Evolutionary conservation across 352 stramenopile genomes (phyloP), one percentile per base, ranked within the genome.

Genomic region (Globisporangium apiculatum): DNA sequence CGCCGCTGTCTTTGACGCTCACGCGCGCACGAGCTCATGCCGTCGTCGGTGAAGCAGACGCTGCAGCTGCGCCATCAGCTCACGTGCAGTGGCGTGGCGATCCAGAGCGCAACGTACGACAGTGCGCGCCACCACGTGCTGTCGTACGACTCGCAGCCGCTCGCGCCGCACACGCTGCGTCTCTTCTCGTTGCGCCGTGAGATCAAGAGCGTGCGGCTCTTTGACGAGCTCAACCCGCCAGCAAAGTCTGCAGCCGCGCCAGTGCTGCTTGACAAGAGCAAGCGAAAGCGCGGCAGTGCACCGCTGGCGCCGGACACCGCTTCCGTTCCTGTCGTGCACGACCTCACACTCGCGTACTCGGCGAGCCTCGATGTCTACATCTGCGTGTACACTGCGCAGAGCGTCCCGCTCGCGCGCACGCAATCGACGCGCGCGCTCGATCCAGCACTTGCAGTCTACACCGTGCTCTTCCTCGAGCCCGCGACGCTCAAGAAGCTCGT

Each of bases 11-110:
- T 31, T 31, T 31, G 24, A 31, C 24, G 24, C 24, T 3, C 24
- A 3, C 24, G 24, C 24, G 24, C 24, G 24, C 24, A 31, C 24
- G 24, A 31, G 24, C 24, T 31, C 42, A 47, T 47, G 42, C 3
- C 42, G 5, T 5, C 48, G 50, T 55, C 38, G 14, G 46, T 51
- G 51, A 78, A 68, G 51, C 66, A 79, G 64, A 91, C 83, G 63
- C 69, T 93, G 48, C 77, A 94, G 57, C 67, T 91, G 45, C 77
- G 83, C 8, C 83, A 94, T 54, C 81, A 91, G 64, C 69, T 94
- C 37, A 67, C 65, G 7, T 79, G 77, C 53, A 74, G 65, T n/a
- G 74, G 73, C 40, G 65, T 89, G 54, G 66, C 63, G 17, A 71
- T 91, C 46, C 69, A 69, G n/a, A 71, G 69, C 0, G 69, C 74